A percentile compares a stretch with the other conserved stretches of the same genome.
Evolutionary conservation across 2,329 filamentous ascomycete species (phyloP).

Genomic region (Fusarium phyllophilum): DNA sequence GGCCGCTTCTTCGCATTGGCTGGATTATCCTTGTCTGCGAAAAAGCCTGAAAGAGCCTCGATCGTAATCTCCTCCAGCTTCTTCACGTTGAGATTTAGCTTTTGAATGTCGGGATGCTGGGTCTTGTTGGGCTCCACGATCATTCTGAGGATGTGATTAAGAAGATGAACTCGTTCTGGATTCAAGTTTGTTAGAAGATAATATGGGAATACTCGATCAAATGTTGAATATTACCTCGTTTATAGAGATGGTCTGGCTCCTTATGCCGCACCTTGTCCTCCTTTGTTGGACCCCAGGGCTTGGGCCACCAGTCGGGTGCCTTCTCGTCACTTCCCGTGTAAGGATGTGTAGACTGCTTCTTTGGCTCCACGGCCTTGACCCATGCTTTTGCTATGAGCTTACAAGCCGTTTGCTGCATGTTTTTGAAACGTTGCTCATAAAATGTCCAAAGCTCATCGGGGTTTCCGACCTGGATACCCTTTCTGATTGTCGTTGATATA

Average conservation of each 20-base stretch:
- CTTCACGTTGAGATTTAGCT: conserved; percentile 62
- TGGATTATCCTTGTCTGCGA: conserved; percentile 61
- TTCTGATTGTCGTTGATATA: conserved; percentile 52
- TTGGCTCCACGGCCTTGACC: conserved; percentile 79
- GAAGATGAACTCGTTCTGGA: conserved; percentile 67
- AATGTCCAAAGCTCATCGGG: conserved; percentile 65
- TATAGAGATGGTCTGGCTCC: conserved; percentile 79
- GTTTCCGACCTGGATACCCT: conserved; percentile 63
- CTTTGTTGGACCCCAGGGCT: conserved; percentile 61
- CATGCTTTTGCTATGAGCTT: conserved; percentile 80
- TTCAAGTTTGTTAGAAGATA: conserved; percentile 7
- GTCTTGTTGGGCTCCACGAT: conserved; percentile 61
- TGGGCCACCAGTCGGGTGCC: conserved; percentile 75
- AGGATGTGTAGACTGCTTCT: conserved; percentile 79
- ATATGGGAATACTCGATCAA: background rate
- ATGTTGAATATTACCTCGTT: conserved; percentile 61
- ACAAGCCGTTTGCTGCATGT: conserved; percentile 75
- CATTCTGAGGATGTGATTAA: conserved; percentile 69
- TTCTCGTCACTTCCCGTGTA: conserved; percentile 74
- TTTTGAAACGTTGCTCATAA: conserved; percentile 70
- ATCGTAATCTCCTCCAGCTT: conserved; percentile 68
- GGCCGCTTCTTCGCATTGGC: conserved; percentile 65
- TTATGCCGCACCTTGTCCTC: conserved; percentile 71
- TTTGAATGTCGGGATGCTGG: conserved; percentile 64
- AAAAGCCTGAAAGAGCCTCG: conserved; percentile 68